phyloP scores from a whole-genome alignment of 371 early-diverging fungal genomes.

The Mortierella sp. region DNA sequence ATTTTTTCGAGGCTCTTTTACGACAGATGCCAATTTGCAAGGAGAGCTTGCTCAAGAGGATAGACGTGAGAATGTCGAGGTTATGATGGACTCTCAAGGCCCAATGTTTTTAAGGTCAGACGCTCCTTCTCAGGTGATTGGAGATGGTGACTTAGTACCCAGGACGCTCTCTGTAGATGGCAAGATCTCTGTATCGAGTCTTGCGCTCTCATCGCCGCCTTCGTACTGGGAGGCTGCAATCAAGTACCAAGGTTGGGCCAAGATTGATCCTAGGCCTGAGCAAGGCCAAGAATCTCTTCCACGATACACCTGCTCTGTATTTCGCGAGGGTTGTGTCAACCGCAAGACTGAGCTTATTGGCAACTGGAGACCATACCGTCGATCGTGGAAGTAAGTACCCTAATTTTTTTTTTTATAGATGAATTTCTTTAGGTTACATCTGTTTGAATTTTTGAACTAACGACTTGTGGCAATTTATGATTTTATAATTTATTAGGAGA shows the following conservation, averaged over 20 bases:
- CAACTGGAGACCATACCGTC: slow-evolving; percentile 49
- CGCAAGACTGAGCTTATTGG: slow-evolving; percentile 55
- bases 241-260: slow-evolving; percentile 51
- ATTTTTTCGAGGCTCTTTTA: slow-evolving; percentile 23
- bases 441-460: not conserved
- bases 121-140: slow-evolving; percentile 4
- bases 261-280: slow-evolving; percentile 46
- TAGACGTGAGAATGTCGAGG: slow-evolving; percentile 40
- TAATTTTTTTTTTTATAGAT: not conserved
- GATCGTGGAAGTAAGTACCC: slow-evolving; percentile 56
- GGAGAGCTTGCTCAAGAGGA: slow-evolving; percentile 42
- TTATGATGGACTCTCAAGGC: slow-evolving; percentile 6
- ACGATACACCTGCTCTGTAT: slow-evolving; percentile 50
- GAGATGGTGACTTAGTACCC: slow-evolving; percentile 14
- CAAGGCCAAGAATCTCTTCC: slow-evolving; percentile 43
- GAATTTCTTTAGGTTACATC: not conserved
- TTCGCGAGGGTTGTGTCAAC: slow-evolving; percentile 54
- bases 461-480: not conserved
- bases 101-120: slow-evolving; percentile 9
- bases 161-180: slow-evolving; percentile 18
- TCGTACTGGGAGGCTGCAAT: slow-evolving; percentile 55
- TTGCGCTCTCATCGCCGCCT: slow-evolving; percentile 45
- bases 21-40: slow-evolving; percentile 22
- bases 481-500: slow-evolving; percentile 21
- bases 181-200: slow-evolving; percentile 39